Base-by-base conservation (phyloP, 2,329 filamentous ascomycete genomes). In the Fusarium euwallaceae region DNA sequence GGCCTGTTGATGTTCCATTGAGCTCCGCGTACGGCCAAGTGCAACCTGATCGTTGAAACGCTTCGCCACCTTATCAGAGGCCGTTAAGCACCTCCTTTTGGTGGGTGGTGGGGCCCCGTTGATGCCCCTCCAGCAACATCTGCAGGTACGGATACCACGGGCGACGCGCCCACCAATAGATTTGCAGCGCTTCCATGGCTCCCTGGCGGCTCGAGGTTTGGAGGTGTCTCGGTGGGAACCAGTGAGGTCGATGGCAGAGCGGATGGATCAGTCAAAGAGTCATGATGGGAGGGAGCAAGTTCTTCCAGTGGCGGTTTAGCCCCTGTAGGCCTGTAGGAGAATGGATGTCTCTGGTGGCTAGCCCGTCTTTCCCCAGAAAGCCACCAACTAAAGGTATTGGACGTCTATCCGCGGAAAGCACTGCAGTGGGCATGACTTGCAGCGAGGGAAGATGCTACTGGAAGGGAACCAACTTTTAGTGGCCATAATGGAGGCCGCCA, bases 61-160 rank as follows among this genome's bases (percentile, higher is more conserved):
- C 74, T 76, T 48, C 73, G 77, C 72, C 77, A 78, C 77, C 77
- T 76, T 78, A 77, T 67, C 65, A 73, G 62, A 69, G 61, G 37
- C 60, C 60, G 58, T 69, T 76, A 74, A 71, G 64, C 60, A 60
- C 61, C 69, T 43, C 61, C 69, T 48, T 71, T 62, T 51, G 66
- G 56, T 27, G 65, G 41, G 36, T 60, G 43, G 67, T 72, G 66
- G 66, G 61, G 34, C 55, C 55, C 51, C 53, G 59, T 67, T 66
- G 51, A 37, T 39, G 34, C 36, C 34, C 36, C 55, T 64, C 60
- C 67, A 39, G 17, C 34, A 27, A 22, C 62, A 71, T 55, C 70
- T 78, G 75, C 77, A 79, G 77, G 77, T 76, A 78, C 76, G 64
- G 64, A 34, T 34, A 41, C 62, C 34, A 60, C 58, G 51, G 43